These are phyloP conservation scores for Talaromyces islandicus DNA, from an alignment of 2,329 filamentous ascomycete genomes.

Conservation along the genomic window DNA sequence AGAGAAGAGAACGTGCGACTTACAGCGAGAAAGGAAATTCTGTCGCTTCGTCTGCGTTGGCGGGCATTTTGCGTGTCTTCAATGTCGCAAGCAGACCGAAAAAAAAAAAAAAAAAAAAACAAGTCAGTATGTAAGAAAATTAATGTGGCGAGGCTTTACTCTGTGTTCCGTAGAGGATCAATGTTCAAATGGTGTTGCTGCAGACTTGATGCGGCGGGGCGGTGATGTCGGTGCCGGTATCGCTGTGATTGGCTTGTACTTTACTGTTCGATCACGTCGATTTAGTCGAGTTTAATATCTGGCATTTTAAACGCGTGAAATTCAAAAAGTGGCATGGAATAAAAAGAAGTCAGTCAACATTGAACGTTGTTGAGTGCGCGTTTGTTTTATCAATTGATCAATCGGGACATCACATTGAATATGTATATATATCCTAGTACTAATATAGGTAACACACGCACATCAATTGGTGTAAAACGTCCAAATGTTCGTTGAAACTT, in stretches of 20 bases:
- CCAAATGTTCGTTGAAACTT: too few relatives aligned
- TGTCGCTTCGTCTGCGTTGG: constrained; percentile 55
- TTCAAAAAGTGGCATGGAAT: neutral
- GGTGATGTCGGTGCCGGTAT: neutral
- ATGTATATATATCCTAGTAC: too few relatives aligned
- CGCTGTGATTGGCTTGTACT: neutral
- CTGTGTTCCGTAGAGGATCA: neutral
- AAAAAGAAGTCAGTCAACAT: too few relatives aligned
- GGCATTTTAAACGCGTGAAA: neutral
- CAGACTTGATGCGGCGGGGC: too few relatives aligned
- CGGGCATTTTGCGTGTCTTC: neutral
- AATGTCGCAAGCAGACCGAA: neutral
- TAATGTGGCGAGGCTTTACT: neutral
- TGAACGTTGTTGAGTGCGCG: too few relatives aligned
- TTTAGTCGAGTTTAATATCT: neutral
- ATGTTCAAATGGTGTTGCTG: neutral
- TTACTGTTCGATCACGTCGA: neutral
- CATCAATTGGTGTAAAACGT: too few relatives aligned
- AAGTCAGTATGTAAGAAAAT: neutral
- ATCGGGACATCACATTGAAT: too few relatives aligned
- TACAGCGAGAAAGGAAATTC: constrained; percentile 6
- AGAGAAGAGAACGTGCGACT: neutral
- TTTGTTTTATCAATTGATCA: too few relatives aligned
- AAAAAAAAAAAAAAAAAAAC: too few relatives aligned
- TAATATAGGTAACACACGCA: too few relatives aligned